Conservation (phyloP, 2,329 filamentous ascomycete genomes). For the Pseudogymnoascus sp. region DNA sequence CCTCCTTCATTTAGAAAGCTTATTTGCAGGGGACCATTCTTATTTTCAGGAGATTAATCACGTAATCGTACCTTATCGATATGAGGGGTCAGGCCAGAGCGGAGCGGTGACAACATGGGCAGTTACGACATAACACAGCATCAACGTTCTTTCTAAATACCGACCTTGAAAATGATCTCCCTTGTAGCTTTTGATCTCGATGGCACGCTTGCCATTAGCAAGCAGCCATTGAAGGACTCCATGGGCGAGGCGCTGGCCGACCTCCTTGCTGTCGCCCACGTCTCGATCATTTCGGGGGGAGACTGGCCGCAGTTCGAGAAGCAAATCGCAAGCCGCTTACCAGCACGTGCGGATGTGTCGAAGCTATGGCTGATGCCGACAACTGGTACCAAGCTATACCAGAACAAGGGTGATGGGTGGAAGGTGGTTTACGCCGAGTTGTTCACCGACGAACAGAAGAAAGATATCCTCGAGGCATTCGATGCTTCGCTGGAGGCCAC, state of each 20-base stretch:
- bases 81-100: constrained; percentile 1
- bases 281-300: constrained; percentile 34
- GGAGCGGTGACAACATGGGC: background rate
- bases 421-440: constrained; percentile 32
- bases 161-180: constrained; percentile 25
- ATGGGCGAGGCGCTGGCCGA: constrained; percentile 30
- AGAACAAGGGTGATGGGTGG: constrained; percentile 26
- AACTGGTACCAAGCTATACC: constrained; percentile 35
- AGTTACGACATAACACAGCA: background rate
- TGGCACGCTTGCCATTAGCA: constrained; percentile 31
- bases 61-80: background rate
- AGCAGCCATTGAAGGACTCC: constrained; percentile 28
- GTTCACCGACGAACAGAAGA: constrained; percentile 27
- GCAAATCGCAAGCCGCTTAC: constrained; percentile 33
- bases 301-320: constrained; percentile 37
- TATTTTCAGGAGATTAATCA: constrained; percentile 1
- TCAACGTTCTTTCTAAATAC: background rate
- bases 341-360: constrained; percentile 29
- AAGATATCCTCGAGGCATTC: constrained; percentile 30
- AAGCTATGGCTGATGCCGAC: constrained; percentile 37
- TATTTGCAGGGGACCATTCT: background rate
- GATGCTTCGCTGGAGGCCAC: constrained; percentile 30
- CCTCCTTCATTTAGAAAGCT: constrained; percentile 3
- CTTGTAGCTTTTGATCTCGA: constrained; percentile 33
- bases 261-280: constrained; percentile 32